These are phyloP conservation scores for Xylariaceae sp. DNA, from an alignment of 2,329 filamentous ascomycete species.

Conservation along the genomic window DNA sequence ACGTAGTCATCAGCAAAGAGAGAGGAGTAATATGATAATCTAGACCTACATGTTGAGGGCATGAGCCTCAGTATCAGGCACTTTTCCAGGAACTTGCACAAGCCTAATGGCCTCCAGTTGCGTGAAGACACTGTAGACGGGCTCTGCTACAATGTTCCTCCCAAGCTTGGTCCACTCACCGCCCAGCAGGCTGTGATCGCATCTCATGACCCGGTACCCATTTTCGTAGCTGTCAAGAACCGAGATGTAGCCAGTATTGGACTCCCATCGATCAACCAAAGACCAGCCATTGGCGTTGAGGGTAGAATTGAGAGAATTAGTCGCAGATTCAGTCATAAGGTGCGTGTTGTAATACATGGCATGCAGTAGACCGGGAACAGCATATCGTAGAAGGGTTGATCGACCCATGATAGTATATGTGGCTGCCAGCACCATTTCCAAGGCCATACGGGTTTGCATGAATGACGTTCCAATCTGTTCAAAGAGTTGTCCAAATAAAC, in stretches of 20 bases:
- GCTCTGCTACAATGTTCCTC: constrained; percentile 71
- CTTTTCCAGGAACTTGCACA: constrained; percentile 63
- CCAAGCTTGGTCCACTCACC: constrained; percentile 78
- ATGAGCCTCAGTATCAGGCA: constrained; percentile 69
- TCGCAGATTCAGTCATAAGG: constrained; percentile 65
- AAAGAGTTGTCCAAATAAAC: constrained; percentile 49
- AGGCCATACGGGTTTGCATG: constrained; percentile 71
- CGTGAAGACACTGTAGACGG: constrained; percentile 94
- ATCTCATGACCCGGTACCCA: constrained; percentile 82
- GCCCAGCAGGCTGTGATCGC: constrained; percentile 91
- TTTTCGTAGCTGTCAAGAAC: constrained; percentile 77
- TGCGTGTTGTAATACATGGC: constrained; percentile 77
- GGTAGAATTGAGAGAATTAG: constrained; percentile 67
- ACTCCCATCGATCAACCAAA: constrained; percentile 82
- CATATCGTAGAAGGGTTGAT: constrained; percentile 69
- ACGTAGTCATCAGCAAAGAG: constrained; percentile 33
- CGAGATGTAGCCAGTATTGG: constrained; percentile 88
- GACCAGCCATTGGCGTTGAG: constrained; percentile 72
- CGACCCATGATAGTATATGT: constrained; percentile 71
- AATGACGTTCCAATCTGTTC: constrained; percentile 65
- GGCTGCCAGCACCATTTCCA: constrained; percentile 71
- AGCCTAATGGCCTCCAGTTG: constrained; percentile 92
- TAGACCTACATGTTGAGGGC: constrained; percentile 81
- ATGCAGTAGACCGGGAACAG: constrained; percentile 75
- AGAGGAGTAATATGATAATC: neutral